Evolutionary conservation across 2,329 filamentous ascomycete genomes (phyloP).

Genomic region (Penicillium sp.): DNA sequence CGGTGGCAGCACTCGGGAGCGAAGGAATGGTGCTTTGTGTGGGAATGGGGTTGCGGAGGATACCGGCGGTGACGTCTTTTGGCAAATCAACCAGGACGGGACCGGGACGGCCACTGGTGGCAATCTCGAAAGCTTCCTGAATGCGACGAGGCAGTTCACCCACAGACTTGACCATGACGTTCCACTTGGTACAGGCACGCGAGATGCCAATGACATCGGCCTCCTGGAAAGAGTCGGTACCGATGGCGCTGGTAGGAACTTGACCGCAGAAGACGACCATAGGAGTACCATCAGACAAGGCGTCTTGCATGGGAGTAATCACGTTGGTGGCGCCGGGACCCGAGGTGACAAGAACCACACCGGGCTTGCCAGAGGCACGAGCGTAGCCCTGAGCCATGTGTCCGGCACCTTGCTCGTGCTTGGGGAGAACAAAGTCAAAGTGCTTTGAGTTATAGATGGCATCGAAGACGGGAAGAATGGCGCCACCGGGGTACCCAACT

Average conservation of each 20-base stretch:
- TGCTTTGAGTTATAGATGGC: constrained; percentile 97
- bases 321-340: constrained; percentile 96
- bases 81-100: constrained; percentile 93
- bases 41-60: constrained; percentile 78
- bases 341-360: constrained; percentile 93
- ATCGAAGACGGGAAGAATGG: constrained; percentile 96
- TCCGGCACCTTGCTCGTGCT: constrained; percentile 94
- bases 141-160: constrained; percentile 89
- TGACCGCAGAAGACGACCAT: constrained; percentile 95
- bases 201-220: constrained; percentile 92
- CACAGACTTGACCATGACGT: constrained; percentile 94
- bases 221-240: constrained; percentile 95
- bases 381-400: constrained; percentile 99
- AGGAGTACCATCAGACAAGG: constrained; percentile 88
- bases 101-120: constrained; percentile 85
- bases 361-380: constrained; percentile 84
- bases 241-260: constrained; percentile 83
- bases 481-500: constrained; percentile 89
- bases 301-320: constrained; percentile 93
- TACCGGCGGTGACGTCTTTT: constrained; percentile 88
- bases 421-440: constrained; percentile 91
- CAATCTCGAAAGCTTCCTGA: constrained; percentile 97
- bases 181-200: constrained; percentile 96
- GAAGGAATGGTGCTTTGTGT: constrained; percentile 65
- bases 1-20: constrained; percentile 78